Conservation (phyloP, 805 yeast species). For the Yarrowia sp. region DNA sequence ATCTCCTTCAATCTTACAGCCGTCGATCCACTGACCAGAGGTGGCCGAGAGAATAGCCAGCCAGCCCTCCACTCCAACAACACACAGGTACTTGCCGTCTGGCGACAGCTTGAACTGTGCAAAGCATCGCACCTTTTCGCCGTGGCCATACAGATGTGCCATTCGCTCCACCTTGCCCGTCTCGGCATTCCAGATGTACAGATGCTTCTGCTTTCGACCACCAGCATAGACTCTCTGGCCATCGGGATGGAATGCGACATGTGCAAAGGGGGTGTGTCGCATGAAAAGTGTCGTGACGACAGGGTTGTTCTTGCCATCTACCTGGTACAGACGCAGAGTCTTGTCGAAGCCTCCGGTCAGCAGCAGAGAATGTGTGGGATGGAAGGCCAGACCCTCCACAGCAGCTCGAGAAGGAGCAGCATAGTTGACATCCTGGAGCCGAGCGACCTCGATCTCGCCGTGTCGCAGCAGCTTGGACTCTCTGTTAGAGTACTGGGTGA, state of each 20-base stretch:
- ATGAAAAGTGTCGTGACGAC: conserved; percentile 80
- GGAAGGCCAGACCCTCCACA: conserved; percentile 82
- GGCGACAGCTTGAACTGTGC: conserved; percentile 80
- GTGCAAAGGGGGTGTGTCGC: conserved; percentile 72
- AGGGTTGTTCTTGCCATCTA: conserved; percentile 81
- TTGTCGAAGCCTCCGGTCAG: conserved; percentile 92
- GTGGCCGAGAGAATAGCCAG: conserved; percentile 70
- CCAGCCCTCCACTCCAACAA: conserved; percentile 89
- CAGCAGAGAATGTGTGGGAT: conserved; percentile 74
- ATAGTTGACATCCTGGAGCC: conserved; percentile 83
- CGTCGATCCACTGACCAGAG: conserved; percentile 83
- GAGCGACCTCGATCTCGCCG: conserved; percentile 64
- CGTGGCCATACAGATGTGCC: conserved; percentile 88
- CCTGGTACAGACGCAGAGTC: conserved; percentile 79
- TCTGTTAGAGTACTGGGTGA: conserved; percentile 33
- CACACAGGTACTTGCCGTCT: conserved; percentile 66
- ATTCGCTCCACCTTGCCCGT: conserved; percentile 76
- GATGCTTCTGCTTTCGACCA: conserved; percentile 78
- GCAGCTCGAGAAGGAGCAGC: conserved; percentile 69
- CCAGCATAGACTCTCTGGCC: conserved; percentile 66
- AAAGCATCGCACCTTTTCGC: conserved; percentile 75
- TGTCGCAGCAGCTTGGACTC: conserved; percentile 63
- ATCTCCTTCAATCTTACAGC: conserved; percentile 85
- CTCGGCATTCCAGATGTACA: conserved; percentile 88
- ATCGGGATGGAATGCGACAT: conserved; percentile 62